Evolutionary conservation across 2,329 filamentous ascomycete species (phyloP), one percentile per base, ranked within the genome.

Genomic region (Arthrobotrys pseudoclavata): DNA sequence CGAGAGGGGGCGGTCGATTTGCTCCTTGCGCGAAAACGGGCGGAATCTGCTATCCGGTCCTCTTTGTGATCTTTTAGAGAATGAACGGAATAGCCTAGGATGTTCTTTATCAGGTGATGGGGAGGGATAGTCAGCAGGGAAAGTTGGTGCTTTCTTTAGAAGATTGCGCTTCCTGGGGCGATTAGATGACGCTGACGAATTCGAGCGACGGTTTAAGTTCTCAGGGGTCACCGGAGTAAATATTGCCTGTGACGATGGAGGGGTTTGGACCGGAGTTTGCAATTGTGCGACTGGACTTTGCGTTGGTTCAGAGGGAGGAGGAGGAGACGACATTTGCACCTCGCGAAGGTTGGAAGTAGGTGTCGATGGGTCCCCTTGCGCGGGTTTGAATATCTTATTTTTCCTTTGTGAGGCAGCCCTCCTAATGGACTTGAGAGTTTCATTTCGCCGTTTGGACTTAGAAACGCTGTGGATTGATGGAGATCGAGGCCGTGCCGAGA

Each of bases 171-270:
- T 77, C 24, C 74, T 67, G 18, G 77, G 80, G 34, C 79, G 76
- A 67, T 80, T 74, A 24, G 79, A 80, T 26, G 80, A 81, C 10
- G 79, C 72, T 29, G 80, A 81, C 40, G 81, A 81, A 57, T 79
- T 79, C 26, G 80, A 80, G 18, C 74, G 74, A 57, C 74, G 63
- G 45, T 69, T 57, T 37, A 55, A 50, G 72, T 64, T 67, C 60
- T 77, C 74, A 77, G 67, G 67, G 74, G 74, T 69, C 22, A 42
- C 29, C 12, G 64, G 64, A 66, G 71, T 37, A 42, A 69, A 69
- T 37, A 26, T 37, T 29, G 48, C 52, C 52, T 68, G 74, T 42
- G 74, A 77, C 48, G 74, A 61, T 37, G 74, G 74, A 63, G 74
- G 74, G 45, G 74, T 77, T 62, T 77, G 74, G n/a, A 55, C 60